Conservation (phyloP, 2,329 filamentous ascomycete species). For the Leptodontidium sp. region DNA sequence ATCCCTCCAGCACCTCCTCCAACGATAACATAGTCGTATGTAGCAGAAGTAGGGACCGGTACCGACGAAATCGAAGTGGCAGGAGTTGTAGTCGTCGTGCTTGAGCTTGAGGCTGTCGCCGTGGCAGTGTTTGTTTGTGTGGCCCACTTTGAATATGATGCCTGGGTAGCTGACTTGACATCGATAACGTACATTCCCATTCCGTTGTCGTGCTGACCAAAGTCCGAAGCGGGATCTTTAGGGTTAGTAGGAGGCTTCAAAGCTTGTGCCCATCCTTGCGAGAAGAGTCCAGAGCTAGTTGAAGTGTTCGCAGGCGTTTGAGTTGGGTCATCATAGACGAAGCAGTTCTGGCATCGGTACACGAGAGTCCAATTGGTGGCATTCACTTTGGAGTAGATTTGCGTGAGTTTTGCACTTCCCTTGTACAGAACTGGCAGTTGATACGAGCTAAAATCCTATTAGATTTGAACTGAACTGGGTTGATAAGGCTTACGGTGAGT, state of each 20-base stretch:
- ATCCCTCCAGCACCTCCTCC: conserved; percentile 62
- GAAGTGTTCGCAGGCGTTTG: conserved; percentile 51
- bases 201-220: conserved; percentile 63
- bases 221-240: conserved; percentile 53
- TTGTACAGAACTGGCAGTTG: conserved; percentile 64
- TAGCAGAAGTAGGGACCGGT: conserved; percentile 54
- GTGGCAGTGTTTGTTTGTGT: conserved; percentile 42
- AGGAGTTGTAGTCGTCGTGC: conserved; percentile 40
- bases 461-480: neutral
- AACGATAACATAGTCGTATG: conserved; percentile 63
- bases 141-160: conserved; percentile 47
- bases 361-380: conserved; percentile 66
- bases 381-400: conserved; percentile 66
- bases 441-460: conserved; percentile 57
- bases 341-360: conserved; percentile 70
- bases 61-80: conserved; percentile 45
- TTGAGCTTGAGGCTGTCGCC: conserved; percentile 21
- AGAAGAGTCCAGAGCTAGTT: conserved; percentile 54
- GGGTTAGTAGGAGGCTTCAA: conserved; percentile 50
- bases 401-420: conserved; percentile 67
- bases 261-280: conserved; percentile 66
- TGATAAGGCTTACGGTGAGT: conserved; percentile 50
- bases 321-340: conserved; percentile 60
- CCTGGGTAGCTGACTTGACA: conserved; percentile 54
- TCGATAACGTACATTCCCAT: conserved; percentile 61